Evolutionary conservation across 257 asterid species (phyloP), one percentile per base, ranked within the genome.

Genomic region (Plantago ovata): DNA sequence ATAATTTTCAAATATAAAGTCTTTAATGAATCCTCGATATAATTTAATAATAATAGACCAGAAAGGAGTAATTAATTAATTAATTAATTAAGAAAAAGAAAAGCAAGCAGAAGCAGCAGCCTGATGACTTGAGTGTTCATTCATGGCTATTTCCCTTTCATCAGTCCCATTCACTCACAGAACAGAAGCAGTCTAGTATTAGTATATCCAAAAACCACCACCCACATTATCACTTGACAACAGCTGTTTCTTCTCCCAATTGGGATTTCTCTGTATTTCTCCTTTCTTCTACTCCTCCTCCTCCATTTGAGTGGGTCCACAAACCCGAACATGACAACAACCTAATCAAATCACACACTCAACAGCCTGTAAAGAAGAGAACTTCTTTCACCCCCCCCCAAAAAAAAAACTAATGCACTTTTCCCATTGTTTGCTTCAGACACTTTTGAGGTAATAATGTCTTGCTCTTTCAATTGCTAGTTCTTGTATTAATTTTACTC

Each of bases 291-390:
- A n/a, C 7, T 4, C 36, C 7, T 28, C 7, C 36, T 28, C 7
- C 36, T 8, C 36, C 36, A 28, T 28, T 28, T 28, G 7, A 28
- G 79, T 75, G 86, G 86, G 93, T 60, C 86, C 85, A 7, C 22
- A n/a, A 16, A 61, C 71, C 72, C 36, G 36, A 28, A 28, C 36
- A 28, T 28, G 66, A 65, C 73, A 82, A 84, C 88, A 78, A 81
- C 85, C 87, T 74, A 76, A 78, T 76, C 82, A 75, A 78, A 28
- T 28, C 36, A 28, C 36, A 28, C 36, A 3, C 36, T n/a, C n/a
- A n/a, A 28, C 93, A 84, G 86, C 84, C 88, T 78, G 93, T 73
- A 81, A 84, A 74, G 84, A 74, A 80, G 85, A 80, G 85, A 63
- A 71, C 63, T 69, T 46, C 38, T 68, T 76, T 47, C 69, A 52